Percentiles rank a stretch among this genome's conserved stretches.
Conservation (phyloP, 2,329 filamentous ascomycete genomes). For the Colletotrichum limetticola region DNA sequence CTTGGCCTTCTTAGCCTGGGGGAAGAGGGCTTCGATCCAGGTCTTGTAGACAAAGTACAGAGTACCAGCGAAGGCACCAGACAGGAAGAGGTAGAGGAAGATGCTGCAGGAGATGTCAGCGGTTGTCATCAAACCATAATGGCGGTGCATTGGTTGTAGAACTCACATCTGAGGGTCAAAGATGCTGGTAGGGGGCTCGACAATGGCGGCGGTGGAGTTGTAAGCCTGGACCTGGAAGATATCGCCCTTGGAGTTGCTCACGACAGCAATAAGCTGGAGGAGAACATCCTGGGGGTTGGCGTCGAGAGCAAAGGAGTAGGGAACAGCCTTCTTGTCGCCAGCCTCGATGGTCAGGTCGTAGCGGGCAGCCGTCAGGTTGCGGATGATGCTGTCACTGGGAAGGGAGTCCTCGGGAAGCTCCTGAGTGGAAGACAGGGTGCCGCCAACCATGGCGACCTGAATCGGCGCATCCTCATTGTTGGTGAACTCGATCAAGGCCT, state of each 20-base stretch:
- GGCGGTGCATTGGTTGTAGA: not conserved
- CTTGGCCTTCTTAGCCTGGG: slow-evolving; percentile 80
- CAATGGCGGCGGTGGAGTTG: slow-evolving; percentile 85
- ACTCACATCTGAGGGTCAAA: slow-evolving; percentile 95
- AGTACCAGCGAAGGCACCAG: slow-evolving; percentile 79
- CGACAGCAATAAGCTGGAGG: slow-evolving; percentile 79
- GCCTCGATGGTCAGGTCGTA: slow-evolving; percentile 80
- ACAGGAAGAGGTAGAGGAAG: slow-evolving; percentile 96
- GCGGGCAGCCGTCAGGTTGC: slow-evolving; percentile 83
- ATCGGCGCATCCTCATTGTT: slow-evolving; percentile 86
- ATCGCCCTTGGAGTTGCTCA: slow-evolving; percentile 73
- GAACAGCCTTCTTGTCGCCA: slow-evolving; percentile 79
- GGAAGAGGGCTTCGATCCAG: slow-evolving; percentile 96
- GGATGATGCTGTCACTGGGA: slow-evolving; percentile 69
- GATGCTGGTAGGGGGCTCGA: slow-evolving; percentile 90
- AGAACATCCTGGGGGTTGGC: slow-evolving; percentile 92
- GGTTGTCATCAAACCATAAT: slow-evolving; percentile 58
- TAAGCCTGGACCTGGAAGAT: slow-evolving; percentile 83
- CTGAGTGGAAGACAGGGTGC: slow-evolving; percentile 72
- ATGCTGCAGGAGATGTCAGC: slow-evolving; percentile 66
- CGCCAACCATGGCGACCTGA: slow-evolving; percentile 79
- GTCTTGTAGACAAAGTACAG: slow-evolving; percentile 98
- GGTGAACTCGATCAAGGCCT: slow-evolving; percentile 82
- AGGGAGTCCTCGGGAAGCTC: slow-evolving; percentile 60
- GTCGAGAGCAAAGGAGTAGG: slow-evolving; percentile 88